phyloP scores from a whole-genome alignment of 2,329 filamentous ascomycete genomes.

The Fusarium miscanthi region DNA sequence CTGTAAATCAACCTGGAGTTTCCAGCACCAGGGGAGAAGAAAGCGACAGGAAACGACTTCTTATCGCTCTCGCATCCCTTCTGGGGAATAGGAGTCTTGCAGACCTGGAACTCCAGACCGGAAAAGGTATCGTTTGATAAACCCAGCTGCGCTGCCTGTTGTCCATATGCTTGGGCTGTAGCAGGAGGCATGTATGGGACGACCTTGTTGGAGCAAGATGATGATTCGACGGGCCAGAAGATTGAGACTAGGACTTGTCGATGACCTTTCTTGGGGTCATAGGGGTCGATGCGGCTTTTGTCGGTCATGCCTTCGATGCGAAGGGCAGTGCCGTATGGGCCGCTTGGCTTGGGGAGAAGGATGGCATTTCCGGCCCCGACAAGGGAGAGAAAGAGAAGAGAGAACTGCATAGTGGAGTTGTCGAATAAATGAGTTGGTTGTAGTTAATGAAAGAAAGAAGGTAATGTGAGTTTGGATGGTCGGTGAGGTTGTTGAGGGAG shows the following conservation, averaged over 20 bases:
- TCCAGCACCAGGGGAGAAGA: constrained; percentile 60
- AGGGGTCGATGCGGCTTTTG: constrained; percentile 47
- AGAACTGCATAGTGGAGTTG: constrained; percentile 32
- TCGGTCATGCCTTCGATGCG: constrained; percentile 46
- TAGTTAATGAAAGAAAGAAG: no score
- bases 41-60: constrained; percentile 43
- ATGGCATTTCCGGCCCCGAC: constrained; percentile 37
- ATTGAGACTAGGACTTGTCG: constrained; percentile 47
- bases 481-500: background rate
- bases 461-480: fast-evolving
- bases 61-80: constrained; percentile 1
- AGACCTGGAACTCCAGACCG: constrained; percentile 44
- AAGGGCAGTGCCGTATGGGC: constrained; percentile 47
- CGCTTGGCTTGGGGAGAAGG: constrained; percentile 45
- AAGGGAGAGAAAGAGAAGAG: constrained; percentile 18
- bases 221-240: constrained; percentile 47
- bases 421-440: fast-evolving
- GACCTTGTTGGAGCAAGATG: constrained; percentile 30
- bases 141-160: constrained; percentile 41
- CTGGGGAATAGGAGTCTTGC: fast-evolving
- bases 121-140: constrained; percentile 48
- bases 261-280: constrained; percentile 40
- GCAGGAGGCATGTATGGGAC: constrained; percentile 51
- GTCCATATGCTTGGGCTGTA: constrained; percentile 47
- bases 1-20: constrained; percentile 57